Percentiles rank a stretch among this genome's conserved stretches.
phyloP scores from a whole-genome alignment of 106 monocot species.

The Dendrobium nobile region DNA sequence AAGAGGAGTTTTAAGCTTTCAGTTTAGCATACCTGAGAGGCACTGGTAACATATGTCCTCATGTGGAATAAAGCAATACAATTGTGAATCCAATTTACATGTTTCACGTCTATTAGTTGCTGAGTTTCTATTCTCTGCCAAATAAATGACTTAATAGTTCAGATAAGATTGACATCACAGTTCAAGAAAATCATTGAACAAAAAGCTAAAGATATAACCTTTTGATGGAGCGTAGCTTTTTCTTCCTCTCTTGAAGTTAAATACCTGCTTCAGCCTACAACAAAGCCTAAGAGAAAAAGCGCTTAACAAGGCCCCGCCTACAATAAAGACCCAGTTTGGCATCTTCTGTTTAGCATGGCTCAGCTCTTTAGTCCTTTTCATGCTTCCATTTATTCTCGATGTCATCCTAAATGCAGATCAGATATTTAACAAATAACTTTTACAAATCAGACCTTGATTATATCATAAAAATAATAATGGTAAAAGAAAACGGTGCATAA shows the following conservation, averaged over 20 bases:
- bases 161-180: background rate
- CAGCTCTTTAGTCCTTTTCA: slow-evolving; percentile 29
- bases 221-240: slow-evolving; percentile 17
- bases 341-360: slow-evolving; percentile 42
- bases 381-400: slow-evolving; percentile 26
- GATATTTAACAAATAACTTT: background rate
- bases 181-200: background rate
- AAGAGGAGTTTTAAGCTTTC: background rate
- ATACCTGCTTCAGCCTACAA: slow-evolving; percentile 62
- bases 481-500: background rate
- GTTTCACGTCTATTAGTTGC: slow-evolving; percentile 11
- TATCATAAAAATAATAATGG: background rate
- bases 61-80: slow-evolving; percentile 35
- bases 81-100: slow-evolving; percentile 41
- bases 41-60: slow-evolving; percentile 48
- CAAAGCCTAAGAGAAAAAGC: slow-evolving; percentile 61
- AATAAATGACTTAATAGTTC: background rate
- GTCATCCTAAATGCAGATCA: slow-evolving; percentile 40
- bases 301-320: slow-evolving; percentile 74
- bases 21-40: slow-evolving; percentile 43
- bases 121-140: slow-evolving; percentile 34
- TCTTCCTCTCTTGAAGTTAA: slow-evolving; percentile 36
- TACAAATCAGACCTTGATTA: background rate
- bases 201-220: slow-evolving; percentile 23
- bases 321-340: slow-evolving; percentile 81